Conservation (phyloP, 768 basidiomycete species). For the Suillus sp. region DNA sequence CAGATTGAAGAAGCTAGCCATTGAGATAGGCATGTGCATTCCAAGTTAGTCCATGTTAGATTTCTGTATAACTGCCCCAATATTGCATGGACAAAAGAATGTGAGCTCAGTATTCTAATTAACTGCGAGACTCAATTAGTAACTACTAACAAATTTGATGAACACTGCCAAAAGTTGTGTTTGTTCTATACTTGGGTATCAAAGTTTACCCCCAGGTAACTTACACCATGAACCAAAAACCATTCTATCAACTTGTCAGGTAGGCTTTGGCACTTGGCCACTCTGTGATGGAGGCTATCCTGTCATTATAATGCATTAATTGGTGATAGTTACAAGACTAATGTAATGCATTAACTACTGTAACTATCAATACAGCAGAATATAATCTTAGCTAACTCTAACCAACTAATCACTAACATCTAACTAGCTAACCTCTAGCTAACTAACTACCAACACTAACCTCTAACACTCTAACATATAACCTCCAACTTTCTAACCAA, state of each 20-base stretch:
- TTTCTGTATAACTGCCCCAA: slow-evolving; percentile 3
- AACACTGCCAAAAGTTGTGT: not conserved
- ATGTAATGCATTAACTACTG: too few species aligned
- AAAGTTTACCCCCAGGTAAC: not conserved
- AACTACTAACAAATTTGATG: not conserved
- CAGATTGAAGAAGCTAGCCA: slow-evolving; percentile 65
- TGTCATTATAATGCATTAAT: too few species aligned
- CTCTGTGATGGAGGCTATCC: too few species aligned
- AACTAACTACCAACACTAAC: too few species aligned
- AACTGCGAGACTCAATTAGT: not conserved
- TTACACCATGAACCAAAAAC: not conserved
- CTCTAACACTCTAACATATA: too few species aligned
- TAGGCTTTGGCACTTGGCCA: slow-evolving; percentile 14
- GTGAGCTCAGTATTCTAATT: not conserved
- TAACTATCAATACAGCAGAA: too few species aligned
- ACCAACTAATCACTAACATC: too few species aligned
- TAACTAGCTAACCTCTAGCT: too few species aligned
- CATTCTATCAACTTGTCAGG: not conserved
- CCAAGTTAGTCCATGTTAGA: not conserved
- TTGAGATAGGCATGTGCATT: slow-evolving; percentile 12
- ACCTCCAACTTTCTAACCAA: too few species aligned
- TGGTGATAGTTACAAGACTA: too few species aligned
- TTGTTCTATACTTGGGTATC: not conserved
- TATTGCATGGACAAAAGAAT: not conserved
- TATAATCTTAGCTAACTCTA: too few species aligned